Percentiles rank a stretch among this genome's conserved stretches.
phyloP scores from a whole-genome alignment of 148 eudicot species.

The Silene uniflora region DNA sequence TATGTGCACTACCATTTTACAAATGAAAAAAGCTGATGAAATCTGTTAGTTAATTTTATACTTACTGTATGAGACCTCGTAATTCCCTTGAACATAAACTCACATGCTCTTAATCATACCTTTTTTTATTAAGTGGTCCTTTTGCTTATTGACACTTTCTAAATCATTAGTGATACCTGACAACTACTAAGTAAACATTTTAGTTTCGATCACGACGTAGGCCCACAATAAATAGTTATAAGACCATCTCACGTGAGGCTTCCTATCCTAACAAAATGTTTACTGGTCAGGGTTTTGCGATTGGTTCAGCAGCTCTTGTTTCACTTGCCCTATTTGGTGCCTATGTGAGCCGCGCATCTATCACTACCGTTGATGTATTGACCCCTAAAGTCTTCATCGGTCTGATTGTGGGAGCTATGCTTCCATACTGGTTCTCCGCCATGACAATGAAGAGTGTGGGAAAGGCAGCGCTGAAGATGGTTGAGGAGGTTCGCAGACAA shows the following conservation, averaged over 20 bases:
- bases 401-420: constrained; percentile 91
- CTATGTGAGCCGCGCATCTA: constrained; percentile 76
- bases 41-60: neutral
- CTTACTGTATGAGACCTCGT: neutral
- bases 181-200: neutral
- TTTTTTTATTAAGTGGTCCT: no score
- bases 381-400: constrained; percentile 91
- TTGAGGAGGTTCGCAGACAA: constrained; percentile 94
- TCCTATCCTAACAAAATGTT: neutral
- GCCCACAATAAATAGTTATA: no score
- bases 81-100: neutral
- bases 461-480: constrained; percentile 90
- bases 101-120: no score
- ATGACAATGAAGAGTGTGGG: constrained; percentile 99
- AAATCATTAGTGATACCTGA: neutral
- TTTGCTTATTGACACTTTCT: neutral
- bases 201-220: no score
- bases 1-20: no score
- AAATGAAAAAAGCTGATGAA: neutral
- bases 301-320: constrained; percentile 92
- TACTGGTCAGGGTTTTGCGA: constrained; percentile 69
- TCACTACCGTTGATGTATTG: constrained; percentile 69
- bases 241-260: neutral
- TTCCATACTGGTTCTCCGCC: constrained; percentile 98
- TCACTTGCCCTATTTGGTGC: constrained; percentile 91